Conservation (phyloP, 2,329 filamentous ascomycete genomes). For the Rutstroemia sydowiana region DNA sequence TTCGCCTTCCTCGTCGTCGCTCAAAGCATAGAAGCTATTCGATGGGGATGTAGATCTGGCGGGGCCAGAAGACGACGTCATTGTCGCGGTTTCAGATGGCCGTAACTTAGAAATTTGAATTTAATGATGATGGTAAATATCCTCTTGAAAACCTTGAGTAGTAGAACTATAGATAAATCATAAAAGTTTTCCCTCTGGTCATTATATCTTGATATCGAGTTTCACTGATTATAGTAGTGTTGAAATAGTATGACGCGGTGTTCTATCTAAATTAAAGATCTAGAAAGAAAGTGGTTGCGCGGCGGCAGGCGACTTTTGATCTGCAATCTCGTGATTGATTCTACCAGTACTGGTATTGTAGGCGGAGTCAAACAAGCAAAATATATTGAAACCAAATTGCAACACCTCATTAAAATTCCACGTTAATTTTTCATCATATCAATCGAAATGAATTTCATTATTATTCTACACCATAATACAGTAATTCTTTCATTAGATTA, state of each 20-base stretch:
- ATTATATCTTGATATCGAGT: background rate
- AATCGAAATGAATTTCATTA: too few species aligned
- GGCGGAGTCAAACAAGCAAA: too few species aligned
- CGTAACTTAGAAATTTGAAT: background rate
- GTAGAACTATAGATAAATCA: background rate
- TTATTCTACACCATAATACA: too few species aligned
- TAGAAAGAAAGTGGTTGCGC: background rate
- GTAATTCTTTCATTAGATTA: too few species aligned
- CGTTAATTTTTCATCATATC: too few species aligned
- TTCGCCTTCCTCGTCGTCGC: slow-evolving; percentile 90
- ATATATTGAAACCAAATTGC: too few species aligned
- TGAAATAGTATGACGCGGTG: background rate
- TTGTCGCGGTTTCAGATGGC: slow-evolving; percentile 12
- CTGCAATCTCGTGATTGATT: background rate
- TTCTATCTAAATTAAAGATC: background rate
- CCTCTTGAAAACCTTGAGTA: background rate
- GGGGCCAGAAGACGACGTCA: slow-evolving; percentile 26
- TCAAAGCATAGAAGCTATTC: slow-evolving; percentile 89
- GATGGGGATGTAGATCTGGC: slow-evolving; percentile 57
- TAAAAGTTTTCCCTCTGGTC: background rate
- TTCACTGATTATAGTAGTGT: background rate
- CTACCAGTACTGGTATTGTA: too few species aligned
- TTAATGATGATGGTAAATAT: background rate
- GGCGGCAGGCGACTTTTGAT: background rate
- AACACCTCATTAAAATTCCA: too few species aligned